phyloP scores from a whole-genome alignment of 345 rosid species.

The Conringia planisiliqua region DNA sequence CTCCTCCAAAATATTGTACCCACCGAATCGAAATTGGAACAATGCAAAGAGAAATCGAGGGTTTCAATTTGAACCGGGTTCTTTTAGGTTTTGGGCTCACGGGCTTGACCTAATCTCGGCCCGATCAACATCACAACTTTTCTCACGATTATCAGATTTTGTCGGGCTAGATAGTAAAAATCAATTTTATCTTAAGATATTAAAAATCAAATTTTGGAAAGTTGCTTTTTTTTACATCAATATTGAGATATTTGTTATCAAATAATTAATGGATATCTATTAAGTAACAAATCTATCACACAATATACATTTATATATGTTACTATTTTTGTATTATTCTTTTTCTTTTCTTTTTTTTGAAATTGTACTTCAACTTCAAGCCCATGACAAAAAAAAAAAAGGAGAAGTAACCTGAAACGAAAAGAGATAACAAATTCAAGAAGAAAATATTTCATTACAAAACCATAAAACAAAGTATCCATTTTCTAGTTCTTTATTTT shows the following conservation, averaged over 20 bases:
- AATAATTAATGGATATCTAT: too few relatives aligned
- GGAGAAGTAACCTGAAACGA: not conserved
- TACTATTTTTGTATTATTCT: too few relatives aligned
- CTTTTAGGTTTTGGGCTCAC: conserved; percentile 3
- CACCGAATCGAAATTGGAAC: conserved; percentile 8
- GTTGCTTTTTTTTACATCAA: too few relatives aligned
- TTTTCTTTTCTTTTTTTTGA: too few relatives aligned
- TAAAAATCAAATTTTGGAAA: too few relatives aligned
- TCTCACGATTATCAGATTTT: too few relatives aligned
- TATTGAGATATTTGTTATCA: too few relatives aligned
- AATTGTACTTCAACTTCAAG: too few relatives aligned
- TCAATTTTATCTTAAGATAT: too few relatives aligned
- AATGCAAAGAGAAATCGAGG: conserved; percentile 1
- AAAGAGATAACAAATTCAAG: not conserved
- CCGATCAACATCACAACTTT: not conserved
- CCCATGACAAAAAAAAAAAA: not conserved
- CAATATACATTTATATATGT: too few relatives aligned
- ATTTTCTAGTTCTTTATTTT: not conserved
- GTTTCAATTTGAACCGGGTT: conserved; percentile 23
- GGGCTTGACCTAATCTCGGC: conserved; percentile 26
- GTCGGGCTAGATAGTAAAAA: too few relatives aligned
- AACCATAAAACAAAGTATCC: conserved; percentile 16
- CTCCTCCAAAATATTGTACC: not conserved
- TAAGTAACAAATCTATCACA: too few relatives aligned
- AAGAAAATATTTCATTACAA: conserved; percentile 10